These are phyloP conservation scores for Acacia concinna DNA, from an alignment of 331 rosid species.

Conservation along the genomic window DNA sequence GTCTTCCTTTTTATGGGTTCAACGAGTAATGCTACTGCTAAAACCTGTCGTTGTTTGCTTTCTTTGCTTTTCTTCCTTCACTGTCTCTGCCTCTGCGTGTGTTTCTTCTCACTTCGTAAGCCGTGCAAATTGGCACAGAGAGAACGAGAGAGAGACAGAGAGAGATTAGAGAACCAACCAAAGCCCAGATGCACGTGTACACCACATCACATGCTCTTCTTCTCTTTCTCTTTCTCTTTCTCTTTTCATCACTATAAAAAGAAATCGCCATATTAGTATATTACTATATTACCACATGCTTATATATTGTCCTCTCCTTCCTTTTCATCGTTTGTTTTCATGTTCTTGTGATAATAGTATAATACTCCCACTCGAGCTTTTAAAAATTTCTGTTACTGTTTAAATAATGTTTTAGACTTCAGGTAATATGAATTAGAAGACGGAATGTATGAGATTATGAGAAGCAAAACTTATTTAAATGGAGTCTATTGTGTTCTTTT, in stretches of 20 bases:
- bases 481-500: no score
- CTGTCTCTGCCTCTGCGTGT: constrained; percentile 6
- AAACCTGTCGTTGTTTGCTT: constrained; percentile 32
- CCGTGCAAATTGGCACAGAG: constrained; percentile 36
- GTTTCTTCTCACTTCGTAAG: constrained; percentile 40
- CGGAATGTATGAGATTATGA: no score
- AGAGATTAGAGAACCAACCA: not conserved
- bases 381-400: no score
- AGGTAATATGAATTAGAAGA: no score
- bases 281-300: not conserved
- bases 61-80: constrained; percentile 34
- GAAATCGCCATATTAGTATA: not conserved
- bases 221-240: not conserved
- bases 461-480: no score
- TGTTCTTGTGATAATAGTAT: not conserved
- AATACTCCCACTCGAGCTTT: not conserved
- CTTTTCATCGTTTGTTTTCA: constrained; percentile 6
- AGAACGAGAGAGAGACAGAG: not conserved
- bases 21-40: not conserved
- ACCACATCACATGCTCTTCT: constrained; percentile 55
- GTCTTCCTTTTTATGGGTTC: constrained; percentile 25
- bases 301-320: constrained; percentile 1
- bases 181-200: constrained; percentile 55
- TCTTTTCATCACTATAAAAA: not conserved
- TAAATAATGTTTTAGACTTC: no score